Base-by-base conservation (phyloP, 176 grass and related monocot species). In the Avena insularis region DNA sequence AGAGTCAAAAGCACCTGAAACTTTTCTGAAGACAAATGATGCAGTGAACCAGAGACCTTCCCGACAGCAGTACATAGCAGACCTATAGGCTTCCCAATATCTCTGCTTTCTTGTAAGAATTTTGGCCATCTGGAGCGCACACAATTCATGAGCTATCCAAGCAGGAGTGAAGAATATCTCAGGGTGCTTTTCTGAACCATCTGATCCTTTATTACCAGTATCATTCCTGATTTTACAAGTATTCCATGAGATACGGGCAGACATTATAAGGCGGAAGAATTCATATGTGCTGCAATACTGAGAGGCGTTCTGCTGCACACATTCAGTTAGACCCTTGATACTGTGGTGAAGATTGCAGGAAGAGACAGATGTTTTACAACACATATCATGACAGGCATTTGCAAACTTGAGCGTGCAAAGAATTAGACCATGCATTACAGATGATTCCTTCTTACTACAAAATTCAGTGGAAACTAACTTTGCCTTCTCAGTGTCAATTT, bases 31-130 rank as follows among this genome's bases (percentile, higher is more conserved):
- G 58, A 91, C 61, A 85, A 94, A 96, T 12, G 94, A 83, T 58
- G 92, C 91, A 50, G 85, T 80, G 89, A 96, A 98, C 92, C 92
- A 98, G 60, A 98, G 85, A 70, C 93, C 90, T 87, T 92, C 84
- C 63, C 40, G 75, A 81, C 88, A 96, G 84, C 92, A 91, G 63
- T 94, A 94, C 85, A 92, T 93, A 70, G 93, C 92, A 82, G 89
- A 92, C 81, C 79, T 95, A 77, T 98, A 98, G 47, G 92, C 92
- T 71, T 87, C 86, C 96, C 96, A 98, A 82, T 91, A 96, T 75
- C 79, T 91, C 79, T 88, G 81, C 40, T 92, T 88, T 73, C 77
- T 87, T 57, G 94, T 77, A 89, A 96, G 91, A 59, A 79, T 83
- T 79, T 92, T 94, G 3, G 83, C 65, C 63, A 90, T 79, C 62